Percentiles rank a stretch among this genome's conserved stretches.
Conservation (phyloP, 352 stramenopile genomes). For the Blastocystis sp. region DNA sequence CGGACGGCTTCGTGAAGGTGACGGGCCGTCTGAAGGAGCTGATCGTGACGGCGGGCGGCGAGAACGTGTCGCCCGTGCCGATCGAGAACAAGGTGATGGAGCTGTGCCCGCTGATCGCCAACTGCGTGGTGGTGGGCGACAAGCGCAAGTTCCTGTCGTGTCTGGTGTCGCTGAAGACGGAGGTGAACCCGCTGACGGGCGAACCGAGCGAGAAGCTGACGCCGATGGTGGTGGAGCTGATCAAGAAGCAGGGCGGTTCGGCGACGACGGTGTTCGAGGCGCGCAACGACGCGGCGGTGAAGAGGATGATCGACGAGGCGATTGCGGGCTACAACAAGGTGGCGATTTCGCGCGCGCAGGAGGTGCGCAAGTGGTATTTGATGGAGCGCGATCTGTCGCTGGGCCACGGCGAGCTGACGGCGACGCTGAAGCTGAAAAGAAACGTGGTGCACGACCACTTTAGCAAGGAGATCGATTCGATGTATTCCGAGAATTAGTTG, state of each 20-base stretch:
- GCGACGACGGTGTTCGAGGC: constrained; percentile 68
- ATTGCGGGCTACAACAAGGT: constrained; percentile 74
- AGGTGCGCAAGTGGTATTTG: constrained; percentile 74
- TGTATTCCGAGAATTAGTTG: constrained; percentile 25
- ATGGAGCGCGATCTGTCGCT: constrained; percentile 71
- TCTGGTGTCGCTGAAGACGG: constrained; percentile 73
- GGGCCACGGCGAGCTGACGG: constrained; percentile 70
- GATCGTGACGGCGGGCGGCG: constrained; percentile 76
- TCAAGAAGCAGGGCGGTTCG: neutral
- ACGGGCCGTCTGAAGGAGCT: constrained; percentile 76
- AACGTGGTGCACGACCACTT: constrained; percentile 71
- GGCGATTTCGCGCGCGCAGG: constrained; percentile 73
- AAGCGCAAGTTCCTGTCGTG: constrained; percentile 75
- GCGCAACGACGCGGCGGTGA: constrained; percentile 59
- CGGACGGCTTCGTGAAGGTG: constrained; percentile 72
- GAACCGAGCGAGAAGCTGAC: constrained; percentile 71
- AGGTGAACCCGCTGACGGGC: constrained; percentile 70
- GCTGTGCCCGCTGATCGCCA: constrained; percentile 72
- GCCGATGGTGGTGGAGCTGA: constrained; percentile 34
- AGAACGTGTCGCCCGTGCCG: constrained; percentile 75
- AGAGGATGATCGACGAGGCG: constrained; percentile 70
- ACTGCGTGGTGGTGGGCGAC: constrained; percentile 75
- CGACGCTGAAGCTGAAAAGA: constrained; percentile 74
- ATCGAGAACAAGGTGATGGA: constrained; percentile 75
- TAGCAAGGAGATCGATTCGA: constrained; percentile 51